Base-by-base conservation (phyloP, 2,329 filamentous ascomycete species). In the Aureobasidium pullulans region DNA sequence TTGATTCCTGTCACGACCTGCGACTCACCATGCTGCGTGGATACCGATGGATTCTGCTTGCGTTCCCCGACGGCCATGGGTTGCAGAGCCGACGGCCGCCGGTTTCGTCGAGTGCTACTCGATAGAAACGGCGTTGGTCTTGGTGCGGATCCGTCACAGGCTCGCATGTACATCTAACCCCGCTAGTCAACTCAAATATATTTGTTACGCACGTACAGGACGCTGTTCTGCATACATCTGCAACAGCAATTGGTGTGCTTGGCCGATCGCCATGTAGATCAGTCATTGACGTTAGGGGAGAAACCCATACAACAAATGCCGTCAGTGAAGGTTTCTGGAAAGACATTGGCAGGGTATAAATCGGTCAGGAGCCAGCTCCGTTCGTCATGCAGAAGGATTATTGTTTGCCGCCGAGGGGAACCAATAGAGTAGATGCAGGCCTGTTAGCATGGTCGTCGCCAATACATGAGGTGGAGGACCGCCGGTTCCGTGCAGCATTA, bases 61-160 rank as follows among this genome's bases (percentile, higher is more conserved):
- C 23, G 23, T 16, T 40, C 23, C 48, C 52, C 52, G 52, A 11
- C 52, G 52, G 52, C 52, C 52, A 46, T 19, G 40, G 16, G 19
- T 32, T 9, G 13, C 19, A 37, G 40, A 28, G 31, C 29, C 40
- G 52, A 37, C 52, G 40, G 52, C 52, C 32, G 40, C 6, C 31
- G 31, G 10, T 28, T 56, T 19, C 32, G 16, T 37, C 15, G 34
- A 54, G 40, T 56, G 52, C 52, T 46, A 40, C 32, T 46, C 52
- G 40, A 56, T 56, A 44, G 9, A 56, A 56, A 56, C 52, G 52
- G 52, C 31, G 52, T 46, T n/a, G n/a, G 19, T 28, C 40, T 56
- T 56, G 52, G 52, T 56, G n/a, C 52, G 39, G 39, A 56, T 44
- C 40, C 52, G 40, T 46, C 40, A 56, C 40, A 34, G 40, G 13